phyloP scores from a whole-genome alignment of 139 green algal genomes.

The Yamagishiella unicocca region DNA sequence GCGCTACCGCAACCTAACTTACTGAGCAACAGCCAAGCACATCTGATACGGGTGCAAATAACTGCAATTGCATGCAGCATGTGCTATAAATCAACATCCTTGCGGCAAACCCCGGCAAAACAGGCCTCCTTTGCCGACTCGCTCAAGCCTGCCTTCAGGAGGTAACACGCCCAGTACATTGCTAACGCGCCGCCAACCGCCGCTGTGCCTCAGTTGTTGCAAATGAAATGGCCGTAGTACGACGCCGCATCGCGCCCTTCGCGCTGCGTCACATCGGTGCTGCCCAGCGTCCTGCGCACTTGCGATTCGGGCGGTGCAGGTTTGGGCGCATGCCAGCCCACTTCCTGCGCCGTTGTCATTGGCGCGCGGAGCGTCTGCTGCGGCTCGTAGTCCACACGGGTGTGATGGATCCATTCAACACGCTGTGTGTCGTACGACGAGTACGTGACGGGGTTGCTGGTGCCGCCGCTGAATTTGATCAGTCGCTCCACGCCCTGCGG shows the following conservation, averaged over 20 bases:
- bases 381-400: conserved; percentile 47
- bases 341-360: conserved; percentile 52
- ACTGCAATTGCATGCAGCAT: too few species aligned
- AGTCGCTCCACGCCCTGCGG: conserved; percentile 36
- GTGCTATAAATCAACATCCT: too few species aligned
- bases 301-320: background rate
- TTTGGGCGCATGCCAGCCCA: conserved; percentile 48
- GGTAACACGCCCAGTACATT: too few species aligned
- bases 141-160: too few species aligned
- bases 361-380: conserved; percentile 49
- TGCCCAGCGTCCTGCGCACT: conserved; percentile 1
- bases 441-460: conserved; percentile 20
- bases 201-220: conserved; percentile 33
- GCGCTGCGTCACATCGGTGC: conserved; percentile 47
- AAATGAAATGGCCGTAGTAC: conserved; percentile 56
- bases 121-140: too few species aligned
- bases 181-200: too few species aligned
- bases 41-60: too few species aligned
- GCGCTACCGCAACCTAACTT: too few species aligned
- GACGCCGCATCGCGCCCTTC: conserved; percentile 34
- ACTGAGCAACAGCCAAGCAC: too few species aligned
- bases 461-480: conserved; percentile 27
- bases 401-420: conserved; percentile 50
- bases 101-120: too few species aligned
- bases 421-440: conserved; percentile 39